phyloP scores from a whole-genome alignment of 139 green algal species.

The Pleodorina starrii region DNA sequence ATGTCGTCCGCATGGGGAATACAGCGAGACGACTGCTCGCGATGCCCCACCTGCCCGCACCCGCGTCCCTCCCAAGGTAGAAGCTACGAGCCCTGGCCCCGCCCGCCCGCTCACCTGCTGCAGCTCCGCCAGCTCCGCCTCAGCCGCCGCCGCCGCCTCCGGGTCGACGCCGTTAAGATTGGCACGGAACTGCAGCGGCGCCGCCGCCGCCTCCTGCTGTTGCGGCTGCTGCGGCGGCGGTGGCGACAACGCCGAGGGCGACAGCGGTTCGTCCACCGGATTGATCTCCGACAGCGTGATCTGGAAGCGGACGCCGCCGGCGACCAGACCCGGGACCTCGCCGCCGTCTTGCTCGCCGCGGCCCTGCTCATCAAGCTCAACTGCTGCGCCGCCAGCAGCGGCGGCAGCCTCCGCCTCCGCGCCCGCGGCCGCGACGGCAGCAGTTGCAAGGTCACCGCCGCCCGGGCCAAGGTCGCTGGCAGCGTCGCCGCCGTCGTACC shows the following conservation, averaged over 20 bases:
- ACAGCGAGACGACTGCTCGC: too few species aligned
- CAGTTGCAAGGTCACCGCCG: too few species aligned
- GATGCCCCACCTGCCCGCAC: too few species aligned
- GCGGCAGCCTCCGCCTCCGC: too few species aligned
- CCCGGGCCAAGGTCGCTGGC: too few species aligned
- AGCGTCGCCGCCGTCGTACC: too few species aligned
- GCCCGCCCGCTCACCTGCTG: not conserved
- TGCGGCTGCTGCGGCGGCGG: not conserved
- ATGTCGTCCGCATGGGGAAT: too few species aligned
- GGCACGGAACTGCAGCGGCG: slow-evolving; percentile 12
- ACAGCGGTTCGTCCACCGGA: not conserved
- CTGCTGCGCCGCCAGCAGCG: too few species aligned
- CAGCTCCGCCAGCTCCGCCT: slow-evolving; percentile 13
- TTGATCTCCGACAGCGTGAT: slow-evolving; percentile 39
- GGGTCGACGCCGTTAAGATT: not conserved
- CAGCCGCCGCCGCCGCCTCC: not conserved
- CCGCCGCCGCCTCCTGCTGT: not conserved
- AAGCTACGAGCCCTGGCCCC: not conserved
- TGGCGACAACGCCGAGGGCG: not conserved
- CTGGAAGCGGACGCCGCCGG: slow-evolving; percentile 28
- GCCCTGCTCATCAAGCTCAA: too few species aligned
- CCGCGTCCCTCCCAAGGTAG: too few species aligned
- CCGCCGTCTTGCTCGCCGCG: too few species aligned
- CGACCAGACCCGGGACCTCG: slow-evolving; percentile 4
- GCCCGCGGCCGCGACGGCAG: too few species aligned